These are phyloP conservation scores for Pestalotiopsis sp. DNA, from an alignment of 2,329 filamentous ascomycete species.

Conservation along the genomic window DNA sequence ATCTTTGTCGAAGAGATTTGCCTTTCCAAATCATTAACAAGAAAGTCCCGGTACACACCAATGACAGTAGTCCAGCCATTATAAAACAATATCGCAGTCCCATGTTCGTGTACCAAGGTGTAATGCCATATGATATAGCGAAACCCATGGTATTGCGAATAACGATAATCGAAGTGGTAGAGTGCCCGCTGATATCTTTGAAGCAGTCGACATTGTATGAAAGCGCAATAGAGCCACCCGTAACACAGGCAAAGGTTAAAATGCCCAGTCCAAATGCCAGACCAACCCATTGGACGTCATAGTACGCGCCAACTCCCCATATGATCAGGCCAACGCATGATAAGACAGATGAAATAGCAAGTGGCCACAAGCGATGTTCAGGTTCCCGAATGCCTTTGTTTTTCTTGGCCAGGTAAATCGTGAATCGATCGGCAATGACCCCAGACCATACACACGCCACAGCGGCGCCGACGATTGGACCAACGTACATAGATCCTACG, in stretches of 20 bases:
- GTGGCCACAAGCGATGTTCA: slow-evolving; percentile 29
- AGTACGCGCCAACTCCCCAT: slow-evolving; percentile 50
- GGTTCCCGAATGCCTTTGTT: slow-evolving; percentile 40
- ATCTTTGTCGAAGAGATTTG: slow-evolving; percentile 25
- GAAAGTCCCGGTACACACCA: slow-evolving; percentile 29
- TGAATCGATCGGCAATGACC: slow-evolving; percentile 29
- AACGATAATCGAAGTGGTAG: slow-evolving; percentile 25
- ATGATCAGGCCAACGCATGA: slow-evolving; percentile 44
- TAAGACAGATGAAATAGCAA: slow-evolving; percentile 36
- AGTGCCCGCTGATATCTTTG: slow-evolving; percentile 29
- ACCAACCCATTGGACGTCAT: slow-evolving; percentile 43
- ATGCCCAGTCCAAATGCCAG: slow-evolving; percentile 42
- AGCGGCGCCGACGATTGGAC: slow-evolving; percentile 29
- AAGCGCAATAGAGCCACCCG: slow-evolving; percentile 41
- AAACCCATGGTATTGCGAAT: slow-evolving; percentile 30
- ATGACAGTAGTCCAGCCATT: slow-evolving; percentile 30
- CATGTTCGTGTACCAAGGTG: slow-evolving; percentile 34
- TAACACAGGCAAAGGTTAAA: slow-evolving; percentile 39
- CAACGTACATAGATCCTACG: slow-evolving; percentile 34
- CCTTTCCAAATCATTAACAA: slow-evolving; percentile 33
- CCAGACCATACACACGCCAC: slow-evolving; percentile 30
- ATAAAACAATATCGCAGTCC: slow-evolving; percentile 37
- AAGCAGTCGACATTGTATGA: slow-evolving; percentile 45
- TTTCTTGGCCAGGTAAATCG: slow-evolving; percentile 39
- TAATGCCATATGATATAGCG: slow-evolving; percentile 34